These are phyloP conservation scores for Salix brachista DNA, from an alignment of 345 rosid genomes.

Conservation along the genomic window DNA sequence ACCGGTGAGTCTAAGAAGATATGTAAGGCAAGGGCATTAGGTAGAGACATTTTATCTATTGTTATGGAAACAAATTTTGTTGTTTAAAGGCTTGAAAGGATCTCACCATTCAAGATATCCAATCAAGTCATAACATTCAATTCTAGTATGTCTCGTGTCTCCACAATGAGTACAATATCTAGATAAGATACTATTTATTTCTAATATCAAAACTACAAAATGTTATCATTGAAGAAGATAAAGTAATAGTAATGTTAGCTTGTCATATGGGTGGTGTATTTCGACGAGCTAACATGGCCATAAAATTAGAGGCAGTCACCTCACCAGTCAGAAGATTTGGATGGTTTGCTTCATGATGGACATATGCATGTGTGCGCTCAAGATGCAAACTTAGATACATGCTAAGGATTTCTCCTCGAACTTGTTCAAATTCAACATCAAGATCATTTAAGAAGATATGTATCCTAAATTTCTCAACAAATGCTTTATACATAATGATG, in stretches of 20 bases:
- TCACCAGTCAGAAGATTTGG: not conserved
- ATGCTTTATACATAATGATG: not conserved
- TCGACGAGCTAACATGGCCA: not conserved
- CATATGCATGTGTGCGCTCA: not conserved
- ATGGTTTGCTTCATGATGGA: not conserved
- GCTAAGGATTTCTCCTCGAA: no score
- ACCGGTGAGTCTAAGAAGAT: not conserved
- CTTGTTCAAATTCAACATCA: no score
- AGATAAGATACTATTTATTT: not conserved
- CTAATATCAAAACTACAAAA: not conserved
- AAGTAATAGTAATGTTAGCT: no score
- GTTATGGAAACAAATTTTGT: not conserved
- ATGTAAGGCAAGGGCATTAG: no score
- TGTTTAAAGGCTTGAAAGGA: not conserved
- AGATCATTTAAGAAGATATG: not conserved
- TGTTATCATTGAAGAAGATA: no score
- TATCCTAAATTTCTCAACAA: not conserved
- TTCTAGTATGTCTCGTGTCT: not conserved
- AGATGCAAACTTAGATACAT: no score
- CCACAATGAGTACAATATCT: not conserved
- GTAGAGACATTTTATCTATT: no score
- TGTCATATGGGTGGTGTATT: not conserved
- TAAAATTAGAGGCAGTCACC: not conserved
- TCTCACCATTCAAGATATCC: not conserved
- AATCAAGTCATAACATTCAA: not conserved